Base-by-base conservation (phyloP, 352 stramenopile genomes). In the Thalassiosira livingstoniorum region DNA sequence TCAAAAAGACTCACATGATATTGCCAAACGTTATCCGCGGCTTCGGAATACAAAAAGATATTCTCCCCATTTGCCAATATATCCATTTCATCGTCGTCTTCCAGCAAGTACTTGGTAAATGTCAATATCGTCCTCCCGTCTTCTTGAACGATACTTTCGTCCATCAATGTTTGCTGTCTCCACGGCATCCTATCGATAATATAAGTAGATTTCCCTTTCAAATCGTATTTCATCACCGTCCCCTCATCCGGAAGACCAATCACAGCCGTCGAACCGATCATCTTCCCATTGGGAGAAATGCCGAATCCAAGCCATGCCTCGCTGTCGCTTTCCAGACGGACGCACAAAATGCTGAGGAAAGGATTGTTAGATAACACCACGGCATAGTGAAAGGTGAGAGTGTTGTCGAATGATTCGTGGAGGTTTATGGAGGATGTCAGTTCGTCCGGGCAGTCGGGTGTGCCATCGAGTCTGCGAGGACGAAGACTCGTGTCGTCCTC, bases 281-380 rank as follows among this genome's bases (percentile, higher is more conserved):
- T 78, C 43, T 70, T 39, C 25, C 70, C 70, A 2, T 13, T 25
- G 34, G 63, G 23, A 27, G 57, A 63, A 32, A 72, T 39, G 27
- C 60, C 70, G 13, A 78, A 60, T 27, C 58, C 70, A 25, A 78
- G n/a, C 70, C 70, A 78, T 23, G 58, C 70, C 15, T 72, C 45
- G 47, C 32, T 45, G 15, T 78, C 58, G 25, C 55, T 71, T 71
- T 69, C 51, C 5, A 78, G 31, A 47, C 43, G 29, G 39, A 42
- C 55, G 70, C 70, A 78, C n/a, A 78, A 58, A 54, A 55, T 35
- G 39, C 43, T 27, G 29, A 45, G 37, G n/a, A n/a, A n/a, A n/a
- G n/a, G n/a, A n/a, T n/a, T n/a, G n/a, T n/a, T n/a, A n/a, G n/a
- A n/a, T n/a, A n/a, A n/a, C n/a, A n/a, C n/a, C n/a, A n/a, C n/a